Base-by-base conservation (phyloP, 2,329 filamentous ascomycete genomes). In the Cytospora piceicola region DNA sequence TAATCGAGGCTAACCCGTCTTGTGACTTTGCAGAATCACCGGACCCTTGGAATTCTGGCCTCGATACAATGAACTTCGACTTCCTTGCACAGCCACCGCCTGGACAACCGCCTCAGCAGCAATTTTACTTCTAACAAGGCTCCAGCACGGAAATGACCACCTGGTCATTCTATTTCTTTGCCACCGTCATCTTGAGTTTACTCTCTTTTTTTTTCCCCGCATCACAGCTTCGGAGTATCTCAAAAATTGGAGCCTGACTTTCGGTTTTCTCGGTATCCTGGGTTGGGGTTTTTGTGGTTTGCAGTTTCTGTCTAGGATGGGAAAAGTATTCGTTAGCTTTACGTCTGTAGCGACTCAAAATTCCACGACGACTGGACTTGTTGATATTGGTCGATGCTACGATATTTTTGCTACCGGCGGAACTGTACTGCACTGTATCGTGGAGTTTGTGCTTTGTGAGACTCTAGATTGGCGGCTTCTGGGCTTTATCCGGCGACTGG, bases 11-110 rank as follows among this genome's bases (percentile, higher is more conserved):
- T 61, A 20, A 60, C 53, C 27, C 30, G 3, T 27, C 20, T 17
- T 55, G 30, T 67, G 29, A 24, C n/a, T n/a, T 42, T 42, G 7
- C 67, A 87, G 85, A 87, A 79, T 85, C 83, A 2, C 84, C 84
- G 5, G 84, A 87, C 71, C 83, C 85, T 0, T 87, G 85, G 79
- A 86, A 86, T 68, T 79, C 81, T 8, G 82, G 80, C 54, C 75
- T 85, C 64, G 85, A 87, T 71, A 75, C 81, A 39, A 81, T 88
- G 79, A 87, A 82, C 72, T 87, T 87, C 74, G 85, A 87, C 71
- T 88, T 88, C 69, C 73, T 86, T 64, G 83, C 85, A 0, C 85
- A 87, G 69, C 83, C 84, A 11, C 84, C 85, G 6, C 85, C 85
- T 0, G 85, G 85, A 4, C 85, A 87, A 69, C 81, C 83, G 20